These are phyloP conservation scores for Buxus sempervirens DNA, from an alignment of 164 flowering plant genomes.

Conservation along the genomic window DNA sequence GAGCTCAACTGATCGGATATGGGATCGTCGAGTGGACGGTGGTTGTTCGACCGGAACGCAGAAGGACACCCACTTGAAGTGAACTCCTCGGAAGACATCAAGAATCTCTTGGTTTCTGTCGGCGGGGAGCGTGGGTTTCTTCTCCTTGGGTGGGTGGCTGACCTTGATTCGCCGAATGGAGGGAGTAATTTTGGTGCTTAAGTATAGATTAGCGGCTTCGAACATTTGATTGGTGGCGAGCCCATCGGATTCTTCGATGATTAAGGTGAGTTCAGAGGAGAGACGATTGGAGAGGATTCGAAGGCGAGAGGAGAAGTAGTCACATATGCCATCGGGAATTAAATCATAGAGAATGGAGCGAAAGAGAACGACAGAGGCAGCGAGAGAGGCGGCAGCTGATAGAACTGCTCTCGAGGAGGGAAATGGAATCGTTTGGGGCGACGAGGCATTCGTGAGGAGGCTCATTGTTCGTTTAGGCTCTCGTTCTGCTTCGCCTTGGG, in stretches of 20 bases:
- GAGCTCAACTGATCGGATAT: slow-evolving; percentile 33
- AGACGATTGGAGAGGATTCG: slow-evolving; percentile 9
- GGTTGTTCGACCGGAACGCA: background rate
- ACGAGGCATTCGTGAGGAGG: background rate
- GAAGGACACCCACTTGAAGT: slow-evolving; percentile 25
- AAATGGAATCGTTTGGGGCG: background rate
- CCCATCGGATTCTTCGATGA: slow-evolving; percentile 36
- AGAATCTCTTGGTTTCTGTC: slow-evolving; percentile 23
- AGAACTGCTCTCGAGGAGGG: slow-evolving; percentile 19
- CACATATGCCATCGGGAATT: slow-evolving; percentile 31
- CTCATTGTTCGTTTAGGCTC: background rate
- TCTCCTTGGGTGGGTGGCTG: slow-evolving; percentile 22
- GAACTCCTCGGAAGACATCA: slow-evolving; percentile 26
- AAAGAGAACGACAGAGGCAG: slow-evolving; percentile 31
- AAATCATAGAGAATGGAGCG: slow-evolving; percentile 20
- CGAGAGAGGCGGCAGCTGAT: slow-evolving; percentile 28
- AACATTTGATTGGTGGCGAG: slow-evolving; percentile 27
- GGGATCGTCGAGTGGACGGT: slow-evolving; percentile 4
- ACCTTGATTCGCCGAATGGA: slow-evolving; percentile 12
- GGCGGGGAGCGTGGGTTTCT: slow-evolving; percentile 16
- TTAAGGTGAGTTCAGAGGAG: slow-evolving; percentile 27
- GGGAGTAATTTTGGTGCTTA: slow-evolving; percentile 27
- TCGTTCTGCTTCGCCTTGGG: no score
- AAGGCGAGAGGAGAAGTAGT: slow-evolving; percentile 15
- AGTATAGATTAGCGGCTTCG: slow-evolving; percentile 34